A percentile compares a stretch with the other conserved stretches of the same genome.
Evolutionary conservation across 1,284 basidiomycete genomes (phyloP).

Genomic region (Filobasidium uniguttulatum): DNA sequence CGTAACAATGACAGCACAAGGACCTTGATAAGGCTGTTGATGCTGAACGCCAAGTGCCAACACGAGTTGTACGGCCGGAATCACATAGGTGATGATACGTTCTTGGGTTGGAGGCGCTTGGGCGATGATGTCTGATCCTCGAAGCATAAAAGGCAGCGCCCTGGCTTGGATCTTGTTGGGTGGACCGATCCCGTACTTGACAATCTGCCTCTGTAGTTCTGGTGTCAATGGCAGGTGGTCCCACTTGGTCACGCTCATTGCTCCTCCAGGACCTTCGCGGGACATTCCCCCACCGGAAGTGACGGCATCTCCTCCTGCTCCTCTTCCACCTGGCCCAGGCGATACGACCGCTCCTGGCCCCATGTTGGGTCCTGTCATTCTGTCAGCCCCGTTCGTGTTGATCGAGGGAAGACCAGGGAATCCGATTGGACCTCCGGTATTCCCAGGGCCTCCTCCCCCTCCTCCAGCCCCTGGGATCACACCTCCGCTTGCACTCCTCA

Average conservation of each 20-base stretch:
- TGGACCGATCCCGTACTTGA: conserved; percentile 89
- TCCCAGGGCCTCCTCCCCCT: not conserved
- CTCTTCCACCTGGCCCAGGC: not conserved
- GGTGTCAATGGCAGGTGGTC: conserved; percentile 76
- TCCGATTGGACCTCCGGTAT: not conserved
- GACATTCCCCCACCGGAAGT: conserved; percentile 12
- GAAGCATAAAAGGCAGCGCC: conserved; percentile 83
- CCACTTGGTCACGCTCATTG: conserved; percentile 89
- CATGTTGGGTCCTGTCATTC: not conserved
- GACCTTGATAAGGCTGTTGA: conserved; percentile 53
- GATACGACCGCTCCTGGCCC: not conserved
- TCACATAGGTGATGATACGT: conserved; percentile 90
- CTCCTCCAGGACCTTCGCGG: conserved; percentile 46
- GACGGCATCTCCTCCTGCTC: not conserved
- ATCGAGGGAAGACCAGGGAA: not conserved
- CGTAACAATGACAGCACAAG: conserved; percentile 81
- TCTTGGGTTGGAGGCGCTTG: conserved; percentile 98
- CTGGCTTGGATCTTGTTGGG: conserved; percentile 98
- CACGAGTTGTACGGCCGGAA: conserved; percentile 79
- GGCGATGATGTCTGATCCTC: conserved; percentile 85
- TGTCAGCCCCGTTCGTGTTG: not conserved
- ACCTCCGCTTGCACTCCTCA: not conserved
- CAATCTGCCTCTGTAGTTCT: conserved; percentile 75
- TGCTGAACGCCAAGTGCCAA: conserved; percentile 44
- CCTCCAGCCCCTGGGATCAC: not conserved